Percentiles rank a stretch among this genome's conserved stretches.
Conservation (phyloP, 2,329 filamentous ascomycete species). For the Aspergillus aculeatus region DNA sequence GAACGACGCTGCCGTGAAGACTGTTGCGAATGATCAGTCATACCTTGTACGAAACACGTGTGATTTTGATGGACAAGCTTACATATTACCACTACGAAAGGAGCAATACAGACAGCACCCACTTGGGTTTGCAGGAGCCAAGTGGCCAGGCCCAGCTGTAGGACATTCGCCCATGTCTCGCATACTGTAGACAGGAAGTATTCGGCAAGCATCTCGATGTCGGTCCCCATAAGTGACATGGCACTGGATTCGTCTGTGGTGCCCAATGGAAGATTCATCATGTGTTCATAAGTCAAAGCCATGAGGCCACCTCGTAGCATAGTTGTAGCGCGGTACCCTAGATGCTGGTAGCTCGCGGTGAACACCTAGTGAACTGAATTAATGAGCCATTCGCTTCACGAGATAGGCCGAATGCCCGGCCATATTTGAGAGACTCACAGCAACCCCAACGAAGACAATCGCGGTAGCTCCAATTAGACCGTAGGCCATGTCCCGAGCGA, state of each 20-base stretch:
- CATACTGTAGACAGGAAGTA: slow-evolving; percentile 24
- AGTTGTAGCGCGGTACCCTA: slow-evolving; percentile 18
- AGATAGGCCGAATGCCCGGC: not conserved
- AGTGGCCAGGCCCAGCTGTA: slow-evolving; percentile 38
- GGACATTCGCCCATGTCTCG: slow-evolving; percentile 35
- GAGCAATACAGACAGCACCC: slow-evolving; percentile 26
- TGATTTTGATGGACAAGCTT: no score
- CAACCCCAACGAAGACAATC: slow-evolving; percentile 14
- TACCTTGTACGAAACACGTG: no score
- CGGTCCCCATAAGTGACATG: slow-evolving; percentile 22
- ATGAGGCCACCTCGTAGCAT: slow-evolving; percentile 23
- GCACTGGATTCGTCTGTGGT: slow-evolving; percentile 23
- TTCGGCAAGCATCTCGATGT: slow-evolving; percentile 24
- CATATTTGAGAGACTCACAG: slow-evolving; percentile 9
- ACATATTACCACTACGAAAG: no score
- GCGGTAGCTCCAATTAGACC: slow-evolving; percentile 11
- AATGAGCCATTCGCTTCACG: not conserved
- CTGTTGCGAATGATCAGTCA: no score
- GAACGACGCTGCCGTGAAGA: no score
- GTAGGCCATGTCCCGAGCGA: slow-evolving; percentile 12
- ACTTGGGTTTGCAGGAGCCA: slow-evolving; percentile 32
- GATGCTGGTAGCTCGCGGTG: slow-evolving; percentile 11
- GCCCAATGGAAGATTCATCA: slow-evolving; percentile 20
- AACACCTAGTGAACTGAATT: slow-evolving; percentile 8
- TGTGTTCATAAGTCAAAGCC: slow-evolving; percentile 18